Conservation (phyloP, 2,329 filamentous ascomycete species). For the Onygenales sp. region DNA sequence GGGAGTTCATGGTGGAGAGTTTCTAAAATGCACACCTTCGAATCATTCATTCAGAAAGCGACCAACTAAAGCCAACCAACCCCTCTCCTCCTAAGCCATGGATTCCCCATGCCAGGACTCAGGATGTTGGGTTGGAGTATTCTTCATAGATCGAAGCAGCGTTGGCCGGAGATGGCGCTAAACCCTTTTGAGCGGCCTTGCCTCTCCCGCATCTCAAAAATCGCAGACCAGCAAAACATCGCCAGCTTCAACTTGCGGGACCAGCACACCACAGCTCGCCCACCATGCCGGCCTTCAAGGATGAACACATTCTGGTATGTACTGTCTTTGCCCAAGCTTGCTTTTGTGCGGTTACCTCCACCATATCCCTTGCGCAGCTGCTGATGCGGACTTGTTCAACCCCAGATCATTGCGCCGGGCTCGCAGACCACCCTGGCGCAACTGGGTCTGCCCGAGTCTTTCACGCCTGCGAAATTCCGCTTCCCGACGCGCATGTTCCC, state of each 20-base stretch:
- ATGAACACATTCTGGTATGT: slow-evolving; percentile 43
- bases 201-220: background rate
- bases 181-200: background rate
- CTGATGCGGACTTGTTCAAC: background rate
- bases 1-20: no score
- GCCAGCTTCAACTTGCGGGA: background rate
- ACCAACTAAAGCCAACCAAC: no score
- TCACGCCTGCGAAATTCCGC: slow-evolving; percentile 79
- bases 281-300: slow-evolving; percentile 42
- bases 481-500: slow-evolving; percentile 91
- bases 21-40: no score
- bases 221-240: background rate
- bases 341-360: background rate
- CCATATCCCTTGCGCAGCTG: background rate
- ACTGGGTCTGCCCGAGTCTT: slow-evolving; percentile 77
- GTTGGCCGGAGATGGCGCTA: background rate
- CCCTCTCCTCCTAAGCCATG: no score
- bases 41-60: no score
- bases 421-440: slow-evolving; percentile 86
- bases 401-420: slow-evolving; percentile 50
- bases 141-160: background rate
- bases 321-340: background rate
- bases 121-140: background rate
- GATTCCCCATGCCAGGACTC: no score
- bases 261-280: background rate